Evolutionary conservation across 2,329 filamentous ascomycete species (phyloP), one percentile per base, ranked within the genome.

Genomic region (Fusarium solani-melongenae): DNA sequence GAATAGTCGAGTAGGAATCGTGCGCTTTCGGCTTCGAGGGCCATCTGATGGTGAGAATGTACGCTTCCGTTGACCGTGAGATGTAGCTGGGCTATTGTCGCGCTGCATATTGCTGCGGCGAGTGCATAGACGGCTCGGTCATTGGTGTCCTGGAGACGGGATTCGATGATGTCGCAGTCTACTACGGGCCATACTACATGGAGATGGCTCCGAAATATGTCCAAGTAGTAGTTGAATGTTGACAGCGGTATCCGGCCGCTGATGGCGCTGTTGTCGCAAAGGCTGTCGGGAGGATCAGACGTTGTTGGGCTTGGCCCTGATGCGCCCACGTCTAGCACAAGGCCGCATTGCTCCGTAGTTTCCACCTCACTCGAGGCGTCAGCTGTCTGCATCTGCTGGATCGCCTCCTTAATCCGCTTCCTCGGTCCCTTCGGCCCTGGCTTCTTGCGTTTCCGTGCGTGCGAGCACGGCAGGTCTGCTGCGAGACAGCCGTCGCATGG

Each of bases 381-480:
- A 39, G 41, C 24, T 14, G 38, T 41, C 22, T 31, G 53, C 20
- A 61, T 49, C 27, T 71, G 36, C 12, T 59, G 27, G 38, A 71
- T 71, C 11, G 53, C 69, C 14, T 71, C 68, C 10, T 71, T 71
- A 12, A 69, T 71, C 8, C 58, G 67, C 22, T 71, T 71, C 12
- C 69, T 58, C 2, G 69, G 69, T 27, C 69, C 69, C 14, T 71
- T 71, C 0, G 69, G 69, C 0, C 69, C 69, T 1, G 67, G 67
- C 24, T 71, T 71, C 44, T 71, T 71, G 10, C 69, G 69, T 46
- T 67, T 63, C 17, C 69, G 61, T 6, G 57, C 44, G n/a, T 67
- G 70, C 11, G 69, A 71, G 24, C 69, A 71, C 3, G 67, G 38
- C 5, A 70, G 6, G 12, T 56, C 59, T 5, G 57, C 66, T 2